Percentiles rank a stretch among this genome's conserved stretches.
These are phyloP conservation scores for Barbarea vulgaris DNA, from an alignment of 345 rosid genomes.

Conservation along the genomic window DNA sequence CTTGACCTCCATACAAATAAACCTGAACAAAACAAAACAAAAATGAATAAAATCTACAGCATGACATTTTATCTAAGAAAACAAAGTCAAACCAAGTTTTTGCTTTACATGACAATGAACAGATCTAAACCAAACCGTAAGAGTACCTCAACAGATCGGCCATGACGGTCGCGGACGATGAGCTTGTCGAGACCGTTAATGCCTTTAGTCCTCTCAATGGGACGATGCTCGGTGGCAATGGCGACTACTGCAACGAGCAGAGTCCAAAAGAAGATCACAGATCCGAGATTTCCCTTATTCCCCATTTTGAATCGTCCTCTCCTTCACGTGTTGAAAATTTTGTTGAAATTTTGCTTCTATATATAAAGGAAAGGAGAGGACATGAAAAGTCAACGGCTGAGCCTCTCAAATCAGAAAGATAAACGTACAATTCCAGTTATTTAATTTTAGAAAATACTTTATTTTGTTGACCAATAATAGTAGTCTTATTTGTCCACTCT, in stretches of 20 bases:
- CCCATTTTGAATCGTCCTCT: constrained; percentile 6
- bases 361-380: not conserved
- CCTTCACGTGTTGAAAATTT: not conserved
- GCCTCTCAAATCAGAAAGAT: not conserved
- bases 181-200: constrained; percentile 75
- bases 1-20: constrained; percentile 80
- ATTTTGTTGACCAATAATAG: not conserved
- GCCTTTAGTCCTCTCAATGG: constrained; percentile 59
- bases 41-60: not conserved
- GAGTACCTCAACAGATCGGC: constrained; percentile 74
- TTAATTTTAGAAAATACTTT: constrained; percentile 11
- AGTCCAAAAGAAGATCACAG: constrained; percentile 28
- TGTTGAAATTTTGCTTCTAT: too few species aligned
- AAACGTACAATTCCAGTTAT: not conserved
- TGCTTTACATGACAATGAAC: not conserved
- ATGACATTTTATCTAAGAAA: not conserved
- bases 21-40: constrained; percentile 46
- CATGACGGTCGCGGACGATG: constrained; percentile 59
- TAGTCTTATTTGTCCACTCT: constrained; percentile 9
- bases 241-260: constrained; percentile 21
- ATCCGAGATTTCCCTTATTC: not conserved
- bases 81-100: not conserved
- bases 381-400: not conserved
- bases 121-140: constrained; percentile 4
- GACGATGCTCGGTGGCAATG: constrained; percentile 27